Conservation (phyloP, 1,139 yeast genomes). For the Pneumocystis canis region DNA sequence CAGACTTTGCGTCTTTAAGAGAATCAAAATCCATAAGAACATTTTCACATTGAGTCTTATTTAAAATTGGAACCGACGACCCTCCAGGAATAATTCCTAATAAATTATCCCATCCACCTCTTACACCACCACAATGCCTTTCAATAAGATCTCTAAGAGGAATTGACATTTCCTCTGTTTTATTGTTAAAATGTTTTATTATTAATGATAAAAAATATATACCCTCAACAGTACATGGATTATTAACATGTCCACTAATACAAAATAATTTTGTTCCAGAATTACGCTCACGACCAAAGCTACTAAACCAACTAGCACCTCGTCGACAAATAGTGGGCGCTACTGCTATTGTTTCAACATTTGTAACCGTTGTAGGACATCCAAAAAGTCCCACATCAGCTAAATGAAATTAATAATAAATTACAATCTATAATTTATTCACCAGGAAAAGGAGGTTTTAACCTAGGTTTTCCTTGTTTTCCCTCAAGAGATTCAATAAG, state of each 20-base stretch:
- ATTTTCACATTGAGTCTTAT: slow-evolving; percentile 48
- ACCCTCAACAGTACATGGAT: slow-evolving; percentile 71
- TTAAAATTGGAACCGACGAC: slow-evolving; percentile 67
- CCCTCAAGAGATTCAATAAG: slow-evolving; percentile 78
- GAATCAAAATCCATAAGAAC: slow-evolving; percentile 79
- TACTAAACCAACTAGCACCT: slow-evolving; percentile 75
- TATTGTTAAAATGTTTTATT: not conserved
- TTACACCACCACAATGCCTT: slow-evolving; percentile 78
- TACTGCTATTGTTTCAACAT: slow-evolving; percentile 78
- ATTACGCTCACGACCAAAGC: slow-evolving; percentile 74
- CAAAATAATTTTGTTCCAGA: slow-evolving; percentile 69
- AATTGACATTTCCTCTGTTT: slow-evolving; percentile 67
- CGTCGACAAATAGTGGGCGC: slow-evolving; percentile 79
- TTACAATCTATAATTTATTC: not conserved
- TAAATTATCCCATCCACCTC: slow-evolving; percentile 84
- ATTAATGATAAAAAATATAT: not conserved
- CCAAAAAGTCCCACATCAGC: slow-evolving; percentile 87
- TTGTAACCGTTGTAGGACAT: slow-evolving; percentile 78
- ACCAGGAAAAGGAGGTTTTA: slow-evolving; percentile 76
- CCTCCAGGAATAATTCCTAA: slow-evolving; percentile 83
- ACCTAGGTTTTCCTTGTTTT: slow-evolving; percentile 82
- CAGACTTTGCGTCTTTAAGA: slow-evolving; percentile 67
- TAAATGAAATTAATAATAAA: not conserved
- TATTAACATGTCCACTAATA: slow-evolving; percentile 78
- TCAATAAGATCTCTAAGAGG: slow-evolving; percentile 68